Conservation (phyloP, 768 basidiomycete species). For the Lentinus tigrinus region DNA sequence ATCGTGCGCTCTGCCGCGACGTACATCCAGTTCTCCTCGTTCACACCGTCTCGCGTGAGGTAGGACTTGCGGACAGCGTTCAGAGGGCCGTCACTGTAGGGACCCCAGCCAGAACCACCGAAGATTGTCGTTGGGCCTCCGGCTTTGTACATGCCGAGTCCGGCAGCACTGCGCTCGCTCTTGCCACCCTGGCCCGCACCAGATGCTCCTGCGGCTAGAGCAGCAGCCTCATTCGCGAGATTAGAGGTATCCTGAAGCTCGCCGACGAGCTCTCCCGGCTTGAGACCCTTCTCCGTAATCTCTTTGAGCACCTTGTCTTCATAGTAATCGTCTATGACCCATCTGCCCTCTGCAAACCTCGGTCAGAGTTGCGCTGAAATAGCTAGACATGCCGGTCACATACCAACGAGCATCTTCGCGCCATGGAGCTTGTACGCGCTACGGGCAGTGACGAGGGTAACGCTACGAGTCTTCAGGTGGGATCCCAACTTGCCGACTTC, state of each 20-base stretch:
- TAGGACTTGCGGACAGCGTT: constrained; percentile 82
- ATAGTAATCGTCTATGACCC: constrained; percentile 95
- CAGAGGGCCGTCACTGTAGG: constrained; percentile 84
- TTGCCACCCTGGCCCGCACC: constrained; percentile 39
- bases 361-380: background rate
- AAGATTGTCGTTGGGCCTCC: constrained; percentile 94
- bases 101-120: constrained; percentile 79
- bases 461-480: constrained; percentile 86
- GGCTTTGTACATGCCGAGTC: constrained; percentile 77
- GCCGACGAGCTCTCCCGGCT: constrained; percentile 79
- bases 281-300: constrained; percentile 77
- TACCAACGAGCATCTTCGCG: constrained; percentile 84
- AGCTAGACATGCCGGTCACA: constrained; percentile 26
- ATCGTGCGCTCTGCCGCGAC: constrained; percentile 66
- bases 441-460: constrained; percentile 89
- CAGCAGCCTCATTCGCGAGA: constrained; percentile 42
- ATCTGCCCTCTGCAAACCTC: constrained; percentile 67
- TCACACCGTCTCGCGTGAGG: constrained; percentile 76
- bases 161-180: constrained; percentile 53
- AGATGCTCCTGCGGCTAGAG: constrained; percentile 30
- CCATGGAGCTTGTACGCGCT: constrained; percentile 96
- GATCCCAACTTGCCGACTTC: constrained; percentile 83
- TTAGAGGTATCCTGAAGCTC: constrained; percentile 78
- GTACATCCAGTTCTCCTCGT: constrained; percentile 91
- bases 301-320: constrained; percentile 81